Evolutionary conservation across 768 basidiomycete species (phyloP).

Genomic region (Rhizopogon rudus): DNA sequence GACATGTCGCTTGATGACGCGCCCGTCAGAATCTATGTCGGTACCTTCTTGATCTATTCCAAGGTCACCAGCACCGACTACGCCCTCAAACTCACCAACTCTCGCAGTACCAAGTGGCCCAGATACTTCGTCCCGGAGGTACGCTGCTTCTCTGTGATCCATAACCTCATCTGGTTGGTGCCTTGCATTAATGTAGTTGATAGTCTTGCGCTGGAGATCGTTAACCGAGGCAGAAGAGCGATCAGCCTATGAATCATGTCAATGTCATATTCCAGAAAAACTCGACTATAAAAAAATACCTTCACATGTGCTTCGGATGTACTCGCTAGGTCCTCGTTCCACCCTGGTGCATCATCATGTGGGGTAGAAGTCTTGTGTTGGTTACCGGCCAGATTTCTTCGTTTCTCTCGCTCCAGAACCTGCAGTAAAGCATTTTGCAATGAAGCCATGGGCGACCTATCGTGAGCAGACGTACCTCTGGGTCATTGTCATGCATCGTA

Average conservation of each 20-base stretch:
- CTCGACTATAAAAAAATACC: conserved; percentile 24
- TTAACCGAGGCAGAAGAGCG: conserved; percentile 7
- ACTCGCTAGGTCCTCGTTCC: conserved; percentile 65
- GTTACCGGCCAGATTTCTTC: conserved; percentile 37
- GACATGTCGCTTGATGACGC: conserved; percentile 15
- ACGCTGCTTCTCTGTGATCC: conserved; percentile 19
- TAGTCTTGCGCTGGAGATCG: conserved; percentile 20
- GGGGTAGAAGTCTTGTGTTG: conserved; percentile 46
- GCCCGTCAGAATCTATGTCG: conserved; percentile 19
- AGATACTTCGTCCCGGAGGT: conserved; percentile 21
- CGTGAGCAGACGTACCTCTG: conserved; percentile 33
- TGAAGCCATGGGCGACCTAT: neutral
- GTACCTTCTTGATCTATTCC: conserved; percentile 16
- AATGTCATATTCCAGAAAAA: neutral
- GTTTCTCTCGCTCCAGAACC: conserved; percentile 50
- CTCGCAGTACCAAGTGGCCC: conserved; percentile 23
- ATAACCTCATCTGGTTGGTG: conserved; percentile 12
- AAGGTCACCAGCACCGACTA: conserved; percentile 24
- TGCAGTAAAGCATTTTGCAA: conserved; percentile 12
- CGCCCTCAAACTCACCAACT: conserved; percentile 26
- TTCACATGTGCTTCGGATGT: conserved; percentile 64
- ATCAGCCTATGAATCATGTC: conserved; percentile 18
- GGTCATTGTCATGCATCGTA: conserved; percentile 57
- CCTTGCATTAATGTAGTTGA: conserved; percentile 9
- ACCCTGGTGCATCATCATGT: conserved; percentile 55